Evolutionary conservation across 129 eudicot species (phyloP).

Genomic region (Arctium minus): DNA sequence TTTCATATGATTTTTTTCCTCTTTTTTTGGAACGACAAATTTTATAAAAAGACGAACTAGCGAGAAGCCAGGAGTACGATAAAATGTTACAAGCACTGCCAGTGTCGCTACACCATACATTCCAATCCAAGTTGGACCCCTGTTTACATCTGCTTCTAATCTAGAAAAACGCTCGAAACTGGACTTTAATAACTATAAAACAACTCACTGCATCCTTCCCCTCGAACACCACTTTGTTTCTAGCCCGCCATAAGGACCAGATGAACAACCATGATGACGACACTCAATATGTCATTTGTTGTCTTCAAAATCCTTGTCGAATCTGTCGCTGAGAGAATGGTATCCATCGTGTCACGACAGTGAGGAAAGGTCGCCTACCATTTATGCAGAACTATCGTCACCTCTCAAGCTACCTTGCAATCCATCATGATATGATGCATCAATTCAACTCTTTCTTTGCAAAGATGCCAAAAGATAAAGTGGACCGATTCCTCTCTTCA

Average conservation of each 20-base stretch:
- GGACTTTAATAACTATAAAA: background rate
- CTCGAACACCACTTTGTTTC: background rate
- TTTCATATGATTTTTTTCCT: too few species aligned
- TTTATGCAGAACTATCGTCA: background rate
- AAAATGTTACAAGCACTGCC: background rate
- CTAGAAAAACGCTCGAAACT: background rate
- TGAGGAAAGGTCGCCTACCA: background rate
- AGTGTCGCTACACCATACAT: background rate
- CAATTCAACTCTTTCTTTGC: background rate
- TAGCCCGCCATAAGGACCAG: background rate
- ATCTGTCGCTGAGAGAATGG: background rate
- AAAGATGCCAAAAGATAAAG: too few species aligned
- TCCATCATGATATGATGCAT: background rate
- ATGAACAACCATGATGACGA: background rate
- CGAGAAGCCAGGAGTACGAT: background rate
- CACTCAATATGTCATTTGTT: background rate
- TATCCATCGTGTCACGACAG: background rate
- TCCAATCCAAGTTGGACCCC: background rate
- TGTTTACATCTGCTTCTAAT: background rate
- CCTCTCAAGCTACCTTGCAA: background rate
- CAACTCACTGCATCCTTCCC: background rate
- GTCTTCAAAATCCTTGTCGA: background rate
- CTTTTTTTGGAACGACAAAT: background rate
- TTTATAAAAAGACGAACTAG: background rate
- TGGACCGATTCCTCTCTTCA: too few species aligned